Conservation (phyloP, 352 stramenopile species). For the Phytophthora tentaculata region DNA sequence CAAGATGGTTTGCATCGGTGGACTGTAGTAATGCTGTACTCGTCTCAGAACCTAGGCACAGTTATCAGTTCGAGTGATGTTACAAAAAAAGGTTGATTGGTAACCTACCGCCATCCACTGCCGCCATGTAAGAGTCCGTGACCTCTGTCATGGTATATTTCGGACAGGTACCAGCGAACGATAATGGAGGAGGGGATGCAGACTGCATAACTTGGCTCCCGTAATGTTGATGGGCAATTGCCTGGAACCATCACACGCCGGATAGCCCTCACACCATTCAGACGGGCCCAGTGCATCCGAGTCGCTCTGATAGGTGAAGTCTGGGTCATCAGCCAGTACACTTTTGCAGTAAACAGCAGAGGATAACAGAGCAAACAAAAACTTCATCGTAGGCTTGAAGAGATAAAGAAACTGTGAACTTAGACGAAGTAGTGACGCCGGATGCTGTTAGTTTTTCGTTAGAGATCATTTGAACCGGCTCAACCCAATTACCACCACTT, state of each 20-base stretch:
- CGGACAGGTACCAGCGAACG: conserved; percentile 36
- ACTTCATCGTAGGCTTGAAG: conserved; percentile 11
- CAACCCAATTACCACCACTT: conserved; percentile 5
- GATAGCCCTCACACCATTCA: conserved; percentile 31
- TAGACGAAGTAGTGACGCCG: too few relatives aligned
- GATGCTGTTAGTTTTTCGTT: background rate
- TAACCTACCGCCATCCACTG: conserved; percentile 22
- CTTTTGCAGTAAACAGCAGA: conserved; percentile 6
- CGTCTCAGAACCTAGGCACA: background rate
- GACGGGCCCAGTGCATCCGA: conserved; percentile 20
- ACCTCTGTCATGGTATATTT: conserved; percentile 31
- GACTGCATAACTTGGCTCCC: conserved; percentile 40
- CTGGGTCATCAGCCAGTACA: conserved; percentile 4
- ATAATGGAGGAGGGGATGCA: conserved; percentile 31
- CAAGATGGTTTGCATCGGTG: conserved; percentile 93
- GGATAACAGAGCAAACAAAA: conserved; percentile 7
- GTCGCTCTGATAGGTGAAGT: conserved; percentile 22
- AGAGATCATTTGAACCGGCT: background rate
- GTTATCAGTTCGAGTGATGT: too few relatives aligned
- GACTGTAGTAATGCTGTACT: conserved; percentile 29
- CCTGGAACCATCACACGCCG: conserved; percentile 20
- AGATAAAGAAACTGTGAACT: background rate
- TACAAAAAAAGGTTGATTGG: too few relatives aligned
- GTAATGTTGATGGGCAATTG: conserved; percentile 41
- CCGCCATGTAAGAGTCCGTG: conserved; percentile 33